Percentiles rank a stretch among this genome's conserved stretches.
Evolutionary conservation across 768 basidiomycete genomes (phyloP).

Genomic region (Tricholoma sp.): DNA sequence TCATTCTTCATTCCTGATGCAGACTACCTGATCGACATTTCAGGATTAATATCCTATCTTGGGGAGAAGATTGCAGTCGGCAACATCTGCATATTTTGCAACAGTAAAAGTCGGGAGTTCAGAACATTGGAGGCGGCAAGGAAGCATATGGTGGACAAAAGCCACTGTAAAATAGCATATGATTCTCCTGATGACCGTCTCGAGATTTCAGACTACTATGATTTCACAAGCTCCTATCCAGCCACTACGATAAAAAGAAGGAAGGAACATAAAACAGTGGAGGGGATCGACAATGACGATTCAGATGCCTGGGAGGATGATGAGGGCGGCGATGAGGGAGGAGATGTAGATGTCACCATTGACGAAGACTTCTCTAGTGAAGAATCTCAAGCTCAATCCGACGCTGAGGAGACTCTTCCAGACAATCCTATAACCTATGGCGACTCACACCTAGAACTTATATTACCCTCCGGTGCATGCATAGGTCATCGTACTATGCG

Average conservation of each 20-base stretch:
- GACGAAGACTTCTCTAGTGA: conserved; percentile 34
- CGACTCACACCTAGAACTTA: conserved; percentile 80
- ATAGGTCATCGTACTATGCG: conserved; percentile 89
- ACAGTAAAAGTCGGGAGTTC: conserved; percentile 76
- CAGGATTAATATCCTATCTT: conserved; percentile 79
- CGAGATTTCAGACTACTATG: conserved; percentile 90
- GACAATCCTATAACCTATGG: conserved; percentile 66
- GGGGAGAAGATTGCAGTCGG: conserved; percentile 93
- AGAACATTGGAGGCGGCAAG: conserved; percentile 81
- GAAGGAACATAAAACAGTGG: conserved; percentile 18
- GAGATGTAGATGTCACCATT: conserved; percentile 39
- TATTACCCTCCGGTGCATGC: conserved; percentile 87
- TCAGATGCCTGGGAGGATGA: conserved; percentile 32
- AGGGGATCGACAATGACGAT: conserved; percentile 8
- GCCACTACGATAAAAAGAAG: conserved; percentile 26
- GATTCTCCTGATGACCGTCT: conserved; percentile 74
- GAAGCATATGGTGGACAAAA: conserved; percentile 95
- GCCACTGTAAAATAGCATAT: conserved; percentile 95
- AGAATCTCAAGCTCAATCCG: conserved; percentile 30
- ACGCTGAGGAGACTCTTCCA: conserved; percentile 39
- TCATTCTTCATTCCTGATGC: conserved; percentile 96
- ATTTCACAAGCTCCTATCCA: conserved; percentile 82
- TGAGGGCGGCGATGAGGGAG: conserved; percentile 36
- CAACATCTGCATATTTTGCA: conserved; percentile 91
- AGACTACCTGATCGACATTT: conserved; percentile 80